These are phyloP conservation scores for Fusarium gaditjirri DNA, from an alignment of 2,329 filamentous ascomycete genomes.

Conservation along the genomic window DNA sequence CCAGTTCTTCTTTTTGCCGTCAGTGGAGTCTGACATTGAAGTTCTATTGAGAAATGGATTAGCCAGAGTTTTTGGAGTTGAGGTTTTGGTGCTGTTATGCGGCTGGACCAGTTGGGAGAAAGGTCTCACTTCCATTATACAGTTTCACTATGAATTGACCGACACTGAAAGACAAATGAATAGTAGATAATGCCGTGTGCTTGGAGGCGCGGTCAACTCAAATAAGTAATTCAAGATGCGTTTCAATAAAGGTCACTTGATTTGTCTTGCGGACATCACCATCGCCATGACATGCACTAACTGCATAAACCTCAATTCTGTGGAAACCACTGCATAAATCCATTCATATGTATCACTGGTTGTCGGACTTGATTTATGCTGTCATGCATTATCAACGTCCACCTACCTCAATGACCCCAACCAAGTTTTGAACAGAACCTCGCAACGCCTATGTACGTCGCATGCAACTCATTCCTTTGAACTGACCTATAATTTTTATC, in stretches of 20 bases:
- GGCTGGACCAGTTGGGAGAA: not conserved
- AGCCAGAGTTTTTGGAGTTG: not conserved
- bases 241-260: accelerated
- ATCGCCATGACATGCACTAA: not conserved
- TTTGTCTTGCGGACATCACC: too few species aligned
- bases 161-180: accelerated
- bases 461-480: not conserved
- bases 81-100: not conserved
- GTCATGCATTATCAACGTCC: not conserved
- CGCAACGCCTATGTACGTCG: not conserved
- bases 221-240: accelerated
- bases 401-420: too few species aligned
- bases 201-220: not conserved
- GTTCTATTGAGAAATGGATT: not conserved
- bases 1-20: not conserved
- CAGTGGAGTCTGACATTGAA: not conserved
- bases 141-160: accelerated
- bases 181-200: accelerated
- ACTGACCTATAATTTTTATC: accelerated
- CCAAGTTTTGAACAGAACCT: not conserved
- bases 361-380: not conserved
- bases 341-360: not conserved
- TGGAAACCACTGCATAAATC: not conserved
- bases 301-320: accelerated
- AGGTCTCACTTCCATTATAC: not conserved